Percentiles rank a stretch among this genome's conserved stretches.
Evolutionary conservation across 257 asterid genomes (phyloP).

Genomic region (Solanum microdontum): DNA sequence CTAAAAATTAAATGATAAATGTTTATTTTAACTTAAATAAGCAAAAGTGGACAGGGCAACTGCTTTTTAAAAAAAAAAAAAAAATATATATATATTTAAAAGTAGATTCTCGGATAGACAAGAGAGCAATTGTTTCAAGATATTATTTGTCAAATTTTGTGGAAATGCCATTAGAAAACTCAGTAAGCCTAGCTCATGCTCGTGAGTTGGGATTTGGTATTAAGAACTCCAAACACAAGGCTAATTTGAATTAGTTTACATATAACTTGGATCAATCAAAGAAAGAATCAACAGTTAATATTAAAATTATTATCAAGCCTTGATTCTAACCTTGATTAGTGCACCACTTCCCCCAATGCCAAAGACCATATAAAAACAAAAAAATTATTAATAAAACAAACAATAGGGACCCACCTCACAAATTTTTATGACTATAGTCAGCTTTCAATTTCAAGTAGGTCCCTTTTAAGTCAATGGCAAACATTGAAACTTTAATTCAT

Average conservation of each 20-base stretch:
- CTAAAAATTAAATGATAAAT: no score
- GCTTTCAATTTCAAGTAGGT: conserved; percentile 13
- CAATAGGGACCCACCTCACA: not conserved
- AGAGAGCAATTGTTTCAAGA: not conserved
- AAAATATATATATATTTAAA: no score
- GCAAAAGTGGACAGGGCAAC: no score
- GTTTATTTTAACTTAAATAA: no score
- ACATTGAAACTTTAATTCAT: conserved; percentile 28
- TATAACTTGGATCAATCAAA: not conserved
- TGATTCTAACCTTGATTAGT: not conserved
- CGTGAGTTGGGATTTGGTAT: not conserved
- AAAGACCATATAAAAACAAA: not conserved
- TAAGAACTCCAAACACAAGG: not conserved
- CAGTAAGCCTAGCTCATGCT: not conserved
- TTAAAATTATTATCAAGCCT: not conserved
- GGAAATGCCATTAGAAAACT: not conserved
- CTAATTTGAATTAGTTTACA: not conserved
- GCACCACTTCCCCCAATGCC: not conserved
- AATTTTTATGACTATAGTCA: not conserved
- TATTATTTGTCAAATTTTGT: not conserved
- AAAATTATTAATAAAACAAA: not conserved
- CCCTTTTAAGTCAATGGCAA: conserved; percentile 39
- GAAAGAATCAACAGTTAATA: not conserved
- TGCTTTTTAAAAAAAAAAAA: no score
- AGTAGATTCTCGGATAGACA: not conserved